Percentiles rank a stretch among this genome's conserved stretches.
phyloP scores from a whole-genome alignment of 768 basidiomycete genomes.

The Lyophyllum semitale region DNA sequence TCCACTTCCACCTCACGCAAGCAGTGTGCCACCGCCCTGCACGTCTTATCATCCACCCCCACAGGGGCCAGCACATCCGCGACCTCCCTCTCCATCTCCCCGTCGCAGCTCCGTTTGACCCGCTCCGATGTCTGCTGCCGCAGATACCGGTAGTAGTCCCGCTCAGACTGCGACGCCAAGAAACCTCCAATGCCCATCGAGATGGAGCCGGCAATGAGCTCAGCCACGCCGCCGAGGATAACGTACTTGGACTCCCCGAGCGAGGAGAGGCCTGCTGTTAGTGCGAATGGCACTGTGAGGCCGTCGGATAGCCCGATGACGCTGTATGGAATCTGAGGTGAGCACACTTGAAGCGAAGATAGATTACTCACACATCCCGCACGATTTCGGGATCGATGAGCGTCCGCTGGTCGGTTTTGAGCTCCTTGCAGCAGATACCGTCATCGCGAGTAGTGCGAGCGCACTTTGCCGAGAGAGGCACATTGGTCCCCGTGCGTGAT shows the following conservation, averaged over 20 bases:
- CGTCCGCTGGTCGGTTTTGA: conserved; percentile 80
- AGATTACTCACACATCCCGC: conserved; percentile 71
- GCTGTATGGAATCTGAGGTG: conserved; percentile 35
- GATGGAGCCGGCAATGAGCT: conserved; percentile 94
- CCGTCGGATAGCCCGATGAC: conserved; percentile 92
- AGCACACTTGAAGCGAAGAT: neutral
- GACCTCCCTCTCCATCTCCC: conserved; percentile 97
- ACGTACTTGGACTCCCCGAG: conserved; percentile 91
- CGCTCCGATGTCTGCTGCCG: conserved; percentile 73
- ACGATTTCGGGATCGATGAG: conserved; percentile 87
- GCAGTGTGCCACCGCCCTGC: conserved; percentile 74
- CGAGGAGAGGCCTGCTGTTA: conserved; percentile 87
- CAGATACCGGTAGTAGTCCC: conserved; percentile 90
- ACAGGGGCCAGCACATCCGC: conserved; percentile 83
- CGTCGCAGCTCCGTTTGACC: conserved; percentile 86
- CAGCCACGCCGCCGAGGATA: conserved; percentile 91
- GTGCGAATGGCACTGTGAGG: conserved; percentile 88
- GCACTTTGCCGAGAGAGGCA: conserved; percentile 61
- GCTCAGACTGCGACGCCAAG: conserved; percentile 95
- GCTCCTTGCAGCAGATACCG: conserved; percentile 87
- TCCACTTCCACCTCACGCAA: conserved; percentile 69
- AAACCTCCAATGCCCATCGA: conserved; percentile 99
- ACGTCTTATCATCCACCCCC: conserved; percentile 84
- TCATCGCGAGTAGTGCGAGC: conserved; percentile 50
- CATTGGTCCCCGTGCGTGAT: conserved; percentile 35